phyloP scores from a whole-genome alignment of 2,329 filamentous ascomycete species.

The Cryphonectria carpinicola region DNA sequence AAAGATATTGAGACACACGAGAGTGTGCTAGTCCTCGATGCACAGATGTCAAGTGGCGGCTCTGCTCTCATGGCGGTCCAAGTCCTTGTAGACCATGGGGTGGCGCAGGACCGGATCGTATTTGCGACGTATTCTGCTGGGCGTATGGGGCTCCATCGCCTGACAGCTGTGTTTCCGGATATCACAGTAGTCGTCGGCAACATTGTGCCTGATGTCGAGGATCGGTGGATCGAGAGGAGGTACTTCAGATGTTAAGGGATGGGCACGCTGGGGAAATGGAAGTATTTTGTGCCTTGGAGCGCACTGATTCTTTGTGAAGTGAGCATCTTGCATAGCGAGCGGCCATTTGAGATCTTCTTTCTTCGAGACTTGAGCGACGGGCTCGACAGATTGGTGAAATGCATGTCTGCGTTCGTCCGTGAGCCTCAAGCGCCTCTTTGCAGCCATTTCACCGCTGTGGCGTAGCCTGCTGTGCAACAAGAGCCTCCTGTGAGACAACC shows the following conservation, averaged over 20 bases:
- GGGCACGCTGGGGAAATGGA: too few relatives aligned
- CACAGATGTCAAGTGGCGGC: conserved; percentile 93
- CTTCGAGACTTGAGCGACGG: background rate
- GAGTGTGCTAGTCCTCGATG: conserved; percentile 84
- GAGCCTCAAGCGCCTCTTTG: background rate
- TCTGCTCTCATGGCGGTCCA: conserved; percentile 90
- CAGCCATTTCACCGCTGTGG: background rate
- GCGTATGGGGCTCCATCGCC: conserved; percentile 77
- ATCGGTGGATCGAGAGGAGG: conserved; percentile 85
- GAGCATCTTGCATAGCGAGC: conserved; percentile 23
- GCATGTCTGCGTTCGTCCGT: background rate
- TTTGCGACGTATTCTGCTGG: conserved; percentile 93
- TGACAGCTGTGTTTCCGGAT: conserved; percentile 86
- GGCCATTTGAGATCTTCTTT: background rate
- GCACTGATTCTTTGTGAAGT: background rate
- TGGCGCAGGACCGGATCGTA: conserved; percentile 81
- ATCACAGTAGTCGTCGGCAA: conserved; percentile 86
- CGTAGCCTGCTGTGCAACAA: conserved; percentile 1
- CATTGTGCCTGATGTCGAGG: conserved; percentile 79
- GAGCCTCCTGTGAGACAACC: background rate
- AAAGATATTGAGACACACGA: conserved; percentile 74
- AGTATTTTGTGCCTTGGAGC: background rate
- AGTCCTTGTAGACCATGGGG: conserved; percentile 93
- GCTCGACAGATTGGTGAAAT: background rate
- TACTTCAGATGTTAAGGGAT: conserved; percentile 81